Evolutionary conservation across 1,284 basidiomycete species (phyloP), one percentile per base, ranked within the genome.

Genomic region (Cryptococcus maquisensis): DNA sequence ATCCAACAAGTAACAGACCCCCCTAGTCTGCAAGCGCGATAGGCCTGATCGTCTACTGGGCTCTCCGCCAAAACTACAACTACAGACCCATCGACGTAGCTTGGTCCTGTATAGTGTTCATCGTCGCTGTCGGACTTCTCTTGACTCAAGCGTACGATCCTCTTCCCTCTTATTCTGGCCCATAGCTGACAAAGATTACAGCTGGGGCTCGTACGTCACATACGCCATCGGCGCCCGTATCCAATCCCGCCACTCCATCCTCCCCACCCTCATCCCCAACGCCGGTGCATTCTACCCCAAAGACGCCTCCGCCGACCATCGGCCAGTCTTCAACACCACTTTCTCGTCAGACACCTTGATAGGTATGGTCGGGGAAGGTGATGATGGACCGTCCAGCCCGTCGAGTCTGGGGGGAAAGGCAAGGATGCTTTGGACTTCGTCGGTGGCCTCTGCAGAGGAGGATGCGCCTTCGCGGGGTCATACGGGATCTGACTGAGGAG

Each of bases 41-140:
- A 23, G 65, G 51, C 6, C 15, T 68, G 13, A 35, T 68, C 4
- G 58, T 63, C 3, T 68, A 59, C 26, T 68, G 65, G 65, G 65
- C 60, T 18, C 15, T 66, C 1, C 42, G 63, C 26, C 60, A 69
- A 51, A 55, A 56, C 16, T 47, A 55, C 39, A 24, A 39, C 12
- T 53, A 63, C 45, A 47, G 55, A 35, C 28, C 61, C 3, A 62
- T 67, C 40, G 62, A 64, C 50, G 45, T 38, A 4, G 66, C 48
- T 2, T 68, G 62, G 63, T 55, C 59, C 5, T 52, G 46, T 7
- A 35, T 65, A n/a, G 49, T 65, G 3, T 66, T 52, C 43, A 41
- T 66, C 28, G 59, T 64, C 24, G 60, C 60, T 9, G 45, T 64
- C 12, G 65, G 62, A 2, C 56, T 67, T 3, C 43, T 67, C 24